phyloP scores from a whole-genome alignment of 2,329 filamentous ascomycete genomes.

The Akanthomyces dipterigenus region DNA sequence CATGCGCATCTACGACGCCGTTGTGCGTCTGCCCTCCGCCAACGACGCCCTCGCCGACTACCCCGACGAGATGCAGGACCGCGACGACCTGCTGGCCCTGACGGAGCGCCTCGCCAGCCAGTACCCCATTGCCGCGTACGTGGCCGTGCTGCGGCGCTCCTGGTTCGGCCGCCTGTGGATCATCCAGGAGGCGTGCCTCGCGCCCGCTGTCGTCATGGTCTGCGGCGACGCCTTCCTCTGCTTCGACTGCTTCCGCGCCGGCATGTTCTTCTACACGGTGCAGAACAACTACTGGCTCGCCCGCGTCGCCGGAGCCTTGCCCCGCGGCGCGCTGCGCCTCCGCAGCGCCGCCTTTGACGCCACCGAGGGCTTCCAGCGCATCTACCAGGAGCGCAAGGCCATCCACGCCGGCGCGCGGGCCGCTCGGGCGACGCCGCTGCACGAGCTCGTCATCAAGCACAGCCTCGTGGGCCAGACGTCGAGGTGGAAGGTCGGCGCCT shows the following conservation, averaged over 20 bases:
- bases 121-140: conserved; percentile 22
- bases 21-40: conserved; percentile 17
- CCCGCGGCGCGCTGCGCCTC: conserved; percentile 13
- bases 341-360: conserved; percentile 20
- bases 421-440: conserved; percentile 15
- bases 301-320: conserved; percentile 5
- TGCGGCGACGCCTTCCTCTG: conserved; percentile 22
- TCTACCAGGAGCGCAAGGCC: conserved; percentile 24
- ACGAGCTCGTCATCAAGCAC: conserved; percentile 24
- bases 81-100: conserved; percentile 21
- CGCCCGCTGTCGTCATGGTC: conserved; percentile 18
- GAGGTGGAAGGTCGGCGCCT: conserved; percentile 20
- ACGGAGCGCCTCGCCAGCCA: conserved; percentile 16
- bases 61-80: conserved; percentile 17
- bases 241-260: conserved; percentile 21
- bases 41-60: conserved; percentile 15
- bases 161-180: conserved; percentile 30
- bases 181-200: conserved; percentile 27
- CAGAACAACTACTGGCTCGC: conserved; percentile 24
- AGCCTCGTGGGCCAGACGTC: conserved; percentile 20
- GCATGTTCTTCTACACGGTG: conserved; percentile 23
- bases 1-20: conserved; percentile 23
- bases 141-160: conserved; percentile 21
- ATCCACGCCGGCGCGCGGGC: conserved; percentile 19
- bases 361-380: conserved; percentile 17